Conservation (phyloP, 176 grass and related monocot species). For the Leersia perrieri region DNA sequence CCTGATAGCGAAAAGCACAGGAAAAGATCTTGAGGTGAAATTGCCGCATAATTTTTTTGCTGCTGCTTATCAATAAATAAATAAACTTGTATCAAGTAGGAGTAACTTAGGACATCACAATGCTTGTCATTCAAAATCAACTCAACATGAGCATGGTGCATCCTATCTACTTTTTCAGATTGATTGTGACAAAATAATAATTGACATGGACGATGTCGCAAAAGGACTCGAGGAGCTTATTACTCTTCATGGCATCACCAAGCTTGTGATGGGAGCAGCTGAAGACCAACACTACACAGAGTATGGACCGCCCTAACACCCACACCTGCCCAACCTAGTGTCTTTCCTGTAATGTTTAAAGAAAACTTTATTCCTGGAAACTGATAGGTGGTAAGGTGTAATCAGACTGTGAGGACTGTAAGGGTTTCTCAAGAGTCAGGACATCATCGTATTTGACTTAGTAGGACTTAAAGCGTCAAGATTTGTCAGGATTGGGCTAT, state of each 20-base stretch:
- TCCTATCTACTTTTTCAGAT: conserved; percentile 26
- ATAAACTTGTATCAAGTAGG: background rate
- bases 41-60: background rate
- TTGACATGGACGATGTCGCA: conserved; percentile 45
- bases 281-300: conserved; percentile 50
- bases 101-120: background rate
- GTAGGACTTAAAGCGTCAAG: too few relatives aligned
- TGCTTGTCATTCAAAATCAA: background rate
- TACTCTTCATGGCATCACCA: conserved; percentile 38
- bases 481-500: background rate
- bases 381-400: background rate
- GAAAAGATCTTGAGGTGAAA: conserved; percentile 33
- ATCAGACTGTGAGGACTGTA: too few relatives aligned
- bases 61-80: background rate
- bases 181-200: conserved; percentile 43
- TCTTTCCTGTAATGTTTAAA: background rate
- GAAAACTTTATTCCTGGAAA: too few relatives aligned
- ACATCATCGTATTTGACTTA: background rate
- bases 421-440: too few relatives aligned
- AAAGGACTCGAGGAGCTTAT: conserved; percentile 52
- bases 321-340: background rate
- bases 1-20: conserved; percentile 11
- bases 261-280: conserved; percentile 64
- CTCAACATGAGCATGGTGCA: background rate
- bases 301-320: too few relatives aligned